phyloP scores from a whole-genome alignment of 164 flowering plant species.

The Berberis thunbergii region DNA sequence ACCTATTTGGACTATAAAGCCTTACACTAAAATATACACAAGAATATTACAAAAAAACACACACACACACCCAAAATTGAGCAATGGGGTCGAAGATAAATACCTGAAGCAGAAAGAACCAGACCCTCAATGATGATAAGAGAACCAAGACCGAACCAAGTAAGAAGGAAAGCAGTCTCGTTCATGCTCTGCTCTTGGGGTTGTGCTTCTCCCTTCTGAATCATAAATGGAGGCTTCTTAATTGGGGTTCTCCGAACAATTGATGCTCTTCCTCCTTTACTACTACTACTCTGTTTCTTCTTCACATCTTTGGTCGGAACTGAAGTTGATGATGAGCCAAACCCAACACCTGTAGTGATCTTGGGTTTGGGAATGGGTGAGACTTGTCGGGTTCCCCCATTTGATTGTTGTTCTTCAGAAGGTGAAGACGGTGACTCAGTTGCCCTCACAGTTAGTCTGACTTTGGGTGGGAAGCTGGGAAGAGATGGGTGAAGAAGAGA shows the following conservation, averaged over 20 bases:
- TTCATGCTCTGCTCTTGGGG: conserved; percentile 30
- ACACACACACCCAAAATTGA: background rate
- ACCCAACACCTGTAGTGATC: conserved; percentile 30
- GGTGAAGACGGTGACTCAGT: conserved; percentile 7
- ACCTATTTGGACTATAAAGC: no score
- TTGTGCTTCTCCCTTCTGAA: conserved; percentile 14
- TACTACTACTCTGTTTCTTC: conserved; percentile 26
- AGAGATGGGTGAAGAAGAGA: conserved; percentile 16
- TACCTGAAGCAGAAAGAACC: conserved; percentile 73
- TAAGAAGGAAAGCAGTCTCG: conserved; percentile 70
- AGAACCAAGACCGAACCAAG: conserved; percentile 75
- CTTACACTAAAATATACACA: no score
- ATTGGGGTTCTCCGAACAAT: conserved; percentile 62
- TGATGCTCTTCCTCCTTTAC: conserved; percentile 29
- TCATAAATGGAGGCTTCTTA: conserved; percentile 41
- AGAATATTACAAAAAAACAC: no score
- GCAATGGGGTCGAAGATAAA: background rate
- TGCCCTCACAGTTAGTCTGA: conserved; percentile 18
- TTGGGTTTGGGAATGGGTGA: conserved; percentile 12
- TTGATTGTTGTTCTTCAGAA: conserved; percentile 10
- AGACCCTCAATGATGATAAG: conserved; percentile 68
- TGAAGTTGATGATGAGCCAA: conserved; percentile 36
- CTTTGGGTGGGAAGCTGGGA: conserved; percentile 12
- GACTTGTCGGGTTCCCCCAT: conserved; percentile 12
- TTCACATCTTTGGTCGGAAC: conserved; percentile 12